phyloP scores from a whole-genome alignment of 768 basidiomycete species.

The Plicaturopsis crispa region DNA sequence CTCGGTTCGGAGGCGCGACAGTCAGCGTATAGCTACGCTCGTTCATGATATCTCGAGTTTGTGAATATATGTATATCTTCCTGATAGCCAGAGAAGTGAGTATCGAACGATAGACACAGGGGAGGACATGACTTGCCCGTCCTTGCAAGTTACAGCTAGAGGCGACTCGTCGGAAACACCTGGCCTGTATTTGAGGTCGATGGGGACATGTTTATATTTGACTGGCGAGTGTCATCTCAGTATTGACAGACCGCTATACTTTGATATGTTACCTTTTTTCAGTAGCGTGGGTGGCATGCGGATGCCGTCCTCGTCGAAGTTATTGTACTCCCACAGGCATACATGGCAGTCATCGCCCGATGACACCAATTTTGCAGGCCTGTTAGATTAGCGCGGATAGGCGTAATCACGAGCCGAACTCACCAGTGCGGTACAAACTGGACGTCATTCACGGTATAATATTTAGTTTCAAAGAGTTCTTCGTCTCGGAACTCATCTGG shows the following conservation, averaged over 20 bases:
- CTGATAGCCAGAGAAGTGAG: slow-evolving; percentile 8
- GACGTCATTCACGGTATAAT: slow-evolving; percentile 50
- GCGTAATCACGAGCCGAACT: slow-evolving; percentile 8
- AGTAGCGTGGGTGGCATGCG: background rate
- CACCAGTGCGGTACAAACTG: slow-evolving; percentile 46
- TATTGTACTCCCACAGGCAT: slow-evolving; percentile 31
- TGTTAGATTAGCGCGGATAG: slow-evolving; percentile 13
- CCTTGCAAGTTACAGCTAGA: slow-evolving; percentile 14
- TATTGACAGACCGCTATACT: background rate
- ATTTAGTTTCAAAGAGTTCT: slow-evolving; percentile 19
- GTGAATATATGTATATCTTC: slow-evolving; percentile 7
- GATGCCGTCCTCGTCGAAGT: slow-evolving; percentile 11
- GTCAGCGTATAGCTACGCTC: slow-evolving; percentile 11
- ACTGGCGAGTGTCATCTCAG: background rate
- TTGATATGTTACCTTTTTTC: background rate
- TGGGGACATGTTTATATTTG: background rate
- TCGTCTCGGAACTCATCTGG: background rate
- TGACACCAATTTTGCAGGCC: slow-evolving; percentile 33
- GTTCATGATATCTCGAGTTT: slow-evolving; percentile 9
- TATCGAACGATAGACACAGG: slow-evolving; percentile 13
- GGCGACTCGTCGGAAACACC: background rate
- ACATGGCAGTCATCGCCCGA: slow-evolving; percentile 39
- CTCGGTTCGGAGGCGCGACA: slow-evolving; percentile 10
- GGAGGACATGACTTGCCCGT: slow-evolving; percentile 17
- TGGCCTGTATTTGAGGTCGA: background rate